Evolutionary conservation across 2,329 filamentous ascomycete genomes (phyloP).

Genomic region (Spiromastix sp.): DNA sequence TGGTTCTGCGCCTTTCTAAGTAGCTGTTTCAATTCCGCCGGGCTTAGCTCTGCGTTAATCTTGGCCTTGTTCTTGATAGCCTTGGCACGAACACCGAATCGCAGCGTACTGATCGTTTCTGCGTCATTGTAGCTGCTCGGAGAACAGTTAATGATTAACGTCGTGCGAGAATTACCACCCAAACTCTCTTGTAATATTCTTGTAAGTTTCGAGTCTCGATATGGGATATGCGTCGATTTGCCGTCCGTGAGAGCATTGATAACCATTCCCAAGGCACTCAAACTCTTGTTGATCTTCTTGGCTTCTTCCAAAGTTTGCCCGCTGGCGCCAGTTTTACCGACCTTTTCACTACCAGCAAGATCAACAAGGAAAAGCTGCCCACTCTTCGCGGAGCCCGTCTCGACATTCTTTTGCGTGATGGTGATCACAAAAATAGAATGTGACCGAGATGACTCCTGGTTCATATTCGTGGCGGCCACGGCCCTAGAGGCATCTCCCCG

Average conservation of each 20-base stretch:
- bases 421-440: conserved; percentile 98
- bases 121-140: conserved; percentile 96
- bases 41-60: conserved; percentile 96
- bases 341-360: conserved; percentile 95
- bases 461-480: conserved; percentile 98
- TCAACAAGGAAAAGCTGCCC: conserved; percentile 96
- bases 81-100: conserved; percentile 94
- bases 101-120: conserved; percentile 82
- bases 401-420: conserved; percentile 93
- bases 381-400: conserved; percentile 91
- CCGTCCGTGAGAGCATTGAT: conserved; percentile 96
- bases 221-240: conserved; percentile 92
- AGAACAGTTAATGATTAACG: conserved; percentile 97
- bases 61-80: conserved; percentile 99
- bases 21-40: conserved; percentile 83
- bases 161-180: conserved; percentile 96
- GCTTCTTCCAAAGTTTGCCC: conserved; percentile 96
- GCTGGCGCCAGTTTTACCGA: conserved; percentile 95
- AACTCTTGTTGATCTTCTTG: conserved; percentile 99
- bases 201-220: conserved; percentile 95
- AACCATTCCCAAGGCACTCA: conserved; percentile 97
- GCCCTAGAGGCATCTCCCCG: conserved; percentile 79
- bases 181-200: conserved; percentile 94
- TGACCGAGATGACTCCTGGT: conserved; percentile 93
- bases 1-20: conserved; percentile 88